Evolutionary conservation across 1,284 basidiomycete species (phyloP), one percentile per base, ranked within the genome.

Genomic region (Coniferiporia weirii): DNA sequence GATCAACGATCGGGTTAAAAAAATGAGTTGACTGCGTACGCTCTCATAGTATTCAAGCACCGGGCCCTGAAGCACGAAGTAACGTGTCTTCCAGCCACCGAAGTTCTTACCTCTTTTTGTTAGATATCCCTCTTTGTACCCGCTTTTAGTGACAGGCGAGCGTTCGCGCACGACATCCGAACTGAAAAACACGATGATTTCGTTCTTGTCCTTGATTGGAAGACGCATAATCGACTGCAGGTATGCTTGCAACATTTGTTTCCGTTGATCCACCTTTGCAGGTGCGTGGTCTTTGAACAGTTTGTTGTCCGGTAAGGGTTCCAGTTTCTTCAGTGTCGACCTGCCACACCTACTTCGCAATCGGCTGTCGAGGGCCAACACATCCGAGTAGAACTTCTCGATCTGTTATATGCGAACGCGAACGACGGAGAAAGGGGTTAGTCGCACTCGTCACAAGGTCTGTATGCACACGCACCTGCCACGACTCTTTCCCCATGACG

Each of bases 101-200:
- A 98, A 95, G 69, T 94, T 97, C 75, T 97, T 94, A 19, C 95
- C 95, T 64, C 95, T 84, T 74, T 98, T 98, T 32, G 96, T 98
- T 50, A 98, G 77, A 72, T 96, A 98, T 19, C 96, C 96, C 73
- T 95, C 95, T 73, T 94, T 97, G 76, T 91, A 87, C n/a, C 85
- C 90, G 3, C 81, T 81, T 69, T 91, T 87, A 70, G 85, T 82
- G 46, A 90, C 88, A 13, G 87, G 87, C 63, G 84, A 84, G 69
- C 84, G 76, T 64, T 87, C 84, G 44, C 86, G 84, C 13, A 94
- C 83, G 59, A 95, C 82, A 68, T 96, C 94, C 8, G 91, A 91
- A 35, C 89, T 95, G 66, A 98, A 85, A 76, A 98, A 99, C 3
- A 89, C 87, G 70, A 95, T 91, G 40, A 97, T 79, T 68, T 97